Base-by-base conservation (phyloP, 1,284 basidiomycete species). In the Sutorius eximius region DNA sequence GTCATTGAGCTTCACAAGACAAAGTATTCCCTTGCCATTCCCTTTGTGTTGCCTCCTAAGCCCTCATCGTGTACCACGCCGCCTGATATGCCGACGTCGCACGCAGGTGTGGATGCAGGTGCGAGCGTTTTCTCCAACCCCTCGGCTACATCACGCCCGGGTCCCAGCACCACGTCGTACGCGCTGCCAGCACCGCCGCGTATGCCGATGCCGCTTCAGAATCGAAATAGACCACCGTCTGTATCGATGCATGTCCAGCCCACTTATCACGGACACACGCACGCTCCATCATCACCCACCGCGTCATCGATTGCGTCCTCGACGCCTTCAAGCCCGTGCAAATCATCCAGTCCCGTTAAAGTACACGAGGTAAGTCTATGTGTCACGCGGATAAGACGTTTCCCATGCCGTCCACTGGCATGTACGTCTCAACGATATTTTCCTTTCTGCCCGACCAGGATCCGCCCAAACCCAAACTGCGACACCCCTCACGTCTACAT, bases 401-500 rank as follows among this genome's bases (percentile, higher is more conserved):
- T n/a, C 16, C 24, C 22, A 32, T 36, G 9, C 7, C 15, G 10
- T 45, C 32, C 15, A 9, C 48, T 41, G n/a, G 46, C 43, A 13
- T 18, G 11, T 37, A 12, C 22, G 12, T 34, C 32, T 32, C 8
- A 0, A 20, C 10, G 3, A 11, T 5, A 16, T 32, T 18, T 30
- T 24, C 32, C 15, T 1, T n/a, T 43, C 24, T 32, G 24, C 50
- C 41, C 18, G 20, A 12, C 27, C 32, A 64, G 59, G 40, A 24
- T 5, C 30, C 45, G 36, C 15, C 11, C n/a, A 68, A 57, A 52
- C 58, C 73, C 2, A 80, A 78, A 58, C 73, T 90, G 33, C 82
- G 86, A 34, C 87, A 90, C 67, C 89, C 87, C 1, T 83, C 83
- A 1, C 77, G 83, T 33, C 69, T 90, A 18, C 84, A 78, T 49